Evolutionary conservation across 2,329 filamentous ascomycete genomes (phyloP).

Genomic region (Westerdykella ornata): DNA sequence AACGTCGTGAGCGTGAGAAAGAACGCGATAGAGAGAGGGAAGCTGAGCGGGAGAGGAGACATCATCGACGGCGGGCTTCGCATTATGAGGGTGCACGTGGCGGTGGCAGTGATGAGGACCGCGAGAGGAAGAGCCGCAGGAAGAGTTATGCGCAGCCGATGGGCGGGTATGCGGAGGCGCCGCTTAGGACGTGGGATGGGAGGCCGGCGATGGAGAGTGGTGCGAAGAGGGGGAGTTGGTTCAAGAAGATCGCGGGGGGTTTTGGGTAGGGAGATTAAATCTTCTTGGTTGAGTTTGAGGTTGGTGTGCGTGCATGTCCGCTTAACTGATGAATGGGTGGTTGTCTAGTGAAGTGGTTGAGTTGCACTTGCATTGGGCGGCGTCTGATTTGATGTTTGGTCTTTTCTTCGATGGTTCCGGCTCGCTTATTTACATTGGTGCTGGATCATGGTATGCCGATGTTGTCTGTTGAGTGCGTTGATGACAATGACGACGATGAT

Average conservation of each 20-base stretch:
- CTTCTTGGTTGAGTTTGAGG: too few species aligned
- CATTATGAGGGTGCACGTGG: constrained; percentile 17
- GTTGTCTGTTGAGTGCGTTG: too few species aligned
- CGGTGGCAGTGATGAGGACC: constrained; percentile 15
- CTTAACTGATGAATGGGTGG: too few species aligned
- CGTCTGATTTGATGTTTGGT: too few species aligned
- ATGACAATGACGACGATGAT: too few species aligned
- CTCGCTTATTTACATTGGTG: too few species aligned
- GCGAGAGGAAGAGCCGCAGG: constrained; percentile 24
- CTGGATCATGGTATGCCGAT: too few species aligned
- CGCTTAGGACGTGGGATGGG: constrained; percentile 38
- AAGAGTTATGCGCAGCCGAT: constrained; percentile 27
- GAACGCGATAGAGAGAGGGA: constrained; percentile 15
- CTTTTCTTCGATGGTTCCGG: too few species aligned
- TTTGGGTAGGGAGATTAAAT: constrained; percentile 1
- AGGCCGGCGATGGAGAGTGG: constrained; percentile 30
- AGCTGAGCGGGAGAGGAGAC: constrained; percentile 23
- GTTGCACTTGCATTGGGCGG: too few species aligned
- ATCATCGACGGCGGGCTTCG: constrained; percentile 18
- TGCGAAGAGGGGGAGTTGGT: constrained; percentile 42
- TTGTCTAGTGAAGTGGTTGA: too few species aligned
- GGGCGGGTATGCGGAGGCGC: constrained; percentile 25
- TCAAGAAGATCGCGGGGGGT: constrained; percentile 40
- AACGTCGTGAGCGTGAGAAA: constrained; percentile 14
- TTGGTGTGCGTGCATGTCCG: too few species aligned